Percentiles rank a stretch among this genome's conserved stretches.
These are phyloP conservation scores for Thelonectria discophora DNA, from an alignment of 2,329 filamentous ascomycete species.

Conservation along the genomic window DNA sequence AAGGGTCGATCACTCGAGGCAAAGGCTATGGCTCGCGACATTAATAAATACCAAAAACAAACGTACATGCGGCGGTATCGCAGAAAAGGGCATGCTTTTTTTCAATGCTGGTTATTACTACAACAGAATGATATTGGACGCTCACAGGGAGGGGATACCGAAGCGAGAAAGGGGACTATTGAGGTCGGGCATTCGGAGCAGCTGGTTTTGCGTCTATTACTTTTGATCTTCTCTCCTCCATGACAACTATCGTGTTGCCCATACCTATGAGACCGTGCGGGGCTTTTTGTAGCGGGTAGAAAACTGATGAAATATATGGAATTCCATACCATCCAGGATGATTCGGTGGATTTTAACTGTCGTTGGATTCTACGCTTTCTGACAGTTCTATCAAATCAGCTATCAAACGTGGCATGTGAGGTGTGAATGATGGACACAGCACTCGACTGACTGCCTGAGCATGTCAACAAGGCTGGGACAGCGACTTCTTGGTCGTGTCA, in stretches of 20 bases:
- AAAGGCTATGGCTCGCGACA: conserved; percentile 4
- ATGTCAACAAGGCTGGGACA: not conserved
- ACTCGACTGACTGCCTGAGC: too few relatives aligned
- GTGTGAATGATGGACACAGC: not conserved
- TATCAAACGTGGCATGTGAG: too few relatives aligned
- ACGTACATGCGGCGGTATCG: conserved; percentile 22
- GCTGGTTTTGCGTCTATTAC: conserved; percentile 41
- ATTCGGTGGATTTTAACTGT: too few relatives aligned
- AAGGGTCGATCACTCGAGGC: conserved; percentile 13
- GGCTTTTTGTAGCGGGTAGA: too few relatives aligned
- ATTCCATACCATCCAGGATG: conserved; percentile 16
- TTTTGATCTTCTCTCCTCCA: conserved; percentile 31
- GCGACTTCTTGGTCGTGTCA: too few relatives aligned
- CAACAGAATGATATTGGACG: conserved; percentile 34
- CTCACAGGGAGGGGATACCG: conserved; percentile 15
- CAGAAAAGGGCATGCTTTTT: conserved; percentile 23
- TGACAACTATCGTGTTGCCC: conserved; percentile 1
- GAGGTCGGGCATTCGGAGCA: conserved; percentile 31
- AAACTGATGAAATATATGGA: conserved; percentile 28
- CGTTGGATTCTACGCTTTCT: too few relatives aligned
- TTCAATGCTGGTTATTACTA: conserved; percentile 29
- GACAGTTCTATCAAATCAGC: too few relatives aligned
- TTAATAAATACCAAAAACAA: conserved; percentile 40
- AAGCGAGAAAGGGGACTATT: conserved; percentile 17
- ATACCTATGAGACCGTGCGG: not conserved